Base-by-base conservation (phyloP, 345 rosid genomes). In the Lepidium sativum region DNA sequence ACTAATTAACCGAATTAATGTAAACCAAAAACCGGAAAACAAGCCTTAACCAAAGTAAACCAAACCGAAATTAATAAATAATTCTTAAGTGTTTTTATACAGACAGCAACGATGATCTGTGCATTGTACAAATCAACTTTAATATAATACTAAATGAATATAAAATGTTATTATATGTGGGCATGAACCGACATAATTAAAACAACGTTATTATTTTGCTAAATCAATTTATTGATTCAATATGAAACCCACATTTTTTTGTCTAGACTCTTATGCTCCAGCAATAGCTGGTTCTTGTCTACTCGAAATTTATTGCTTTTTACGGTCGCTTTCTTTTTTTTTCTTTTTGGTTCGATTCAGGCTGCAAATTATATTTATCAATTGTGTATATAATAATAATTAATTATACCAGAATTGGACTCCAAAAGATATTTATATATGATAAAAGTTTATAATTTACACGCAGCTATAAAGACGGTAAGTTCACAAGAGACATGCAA, bases 161-260 rank as follows among this genome's bases (percentile, higher is more conserved):
- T 68, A 58, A 1, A 52, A 42, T 60, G 54, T 34, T 15, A 5
- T 41, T 23, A 48, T 25, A 33, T 55, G 65, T 71, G 52, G 12
- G 32, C 47, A 71, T 64, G 70, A 16, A 58, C 71, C 76, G 76
- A 72, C 76, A 72, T 49, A 9, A 49, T 40, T 6, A 20, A 34
- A 38, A 6, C 16, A 48, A 14, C 11, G 49, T 29, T n/a, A 59
- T 40, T 38, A 53, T 33, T 49, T 32, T 64, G 60, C 35, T 15
- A 53, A 64, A 48, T 40, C 31, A 32, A 71, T 51, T 59, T 18
- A 66, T 16, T 52, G 72, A 60, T n/a, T 27, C 40, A 72, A 65
- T 67, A 59, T 59, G 71, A 72, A 72, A 65, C 67, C 43, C 49
- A 72, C 67, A 51, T 9, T 72, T 72, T 9, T 72, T 72, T 66